Conservation (phyloP, 2,329 filamentous ascomycete species). For the Dactylellina haptotyla region DNA sequence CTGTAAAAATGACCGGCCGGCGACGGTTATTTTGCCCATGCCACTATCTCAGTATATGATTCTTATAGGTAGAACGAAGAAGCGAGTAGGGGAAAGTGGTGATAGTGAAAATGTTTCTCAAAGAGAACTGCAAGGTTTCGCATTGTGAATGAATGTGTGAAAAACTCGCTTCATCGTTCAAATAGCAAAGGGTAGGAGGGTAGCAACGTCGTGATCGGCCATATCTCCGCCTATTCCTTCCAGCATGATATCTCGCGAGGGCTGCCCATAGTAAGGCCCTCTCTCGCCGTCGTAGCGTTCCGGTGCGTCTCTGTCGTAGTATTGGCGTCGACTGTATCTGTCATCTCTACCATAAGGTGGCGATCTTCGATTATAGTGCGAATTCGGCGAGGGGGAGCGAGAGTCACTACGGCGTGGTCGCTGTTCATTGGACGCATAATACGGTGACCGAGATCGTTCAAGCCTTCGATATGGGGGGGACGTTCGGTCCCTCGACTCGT, state of each 20-base stretch:
- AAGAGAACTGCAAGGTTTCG: constrained; percentile 60
- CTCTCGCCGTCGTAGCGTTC: constrained; percentile 50
- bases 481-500: constrained; percentile 31
- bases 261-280: constrained; percentile 55
- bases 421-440: constrained; percentile 32
- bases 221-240: constrained; percentile 67
- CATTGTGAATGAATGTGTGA: constrained; percentile 60
- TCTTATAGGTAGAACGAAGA: constrained; percentile 57
- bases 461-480: constrained; percentile 39
- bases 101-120: constrained; percentile 25
- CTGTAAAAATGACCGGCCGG: constrained; percentile 62
- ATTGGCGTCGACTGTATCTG: constrained; percentile 47
- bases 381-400: constrained; percentile 33
- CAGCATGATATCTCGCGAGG: constrained; percentile 64
- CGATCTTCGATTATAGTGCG: constrained; percentile 34
- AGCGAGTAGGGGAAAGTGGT: constrained; percentile 50
- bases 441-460: constrained; percentile 45
- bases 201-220: constrained; percentile 67
- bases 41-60: constrained; percentile 57
- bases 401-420: constrained; percentile 39
- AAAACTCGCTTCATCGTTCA: constrained; percentile 58
- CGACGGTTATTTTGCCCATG: constrained; percentile 49
- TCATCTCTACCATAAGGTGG: constrained; percentile 45
- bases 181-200: constrained; percentile 61
- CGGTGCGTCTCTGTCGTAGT: constrained; percentile 58